phyloP scores from a whole-genome alignment of 768 basidiomycete genomes.

The Suillus tomentosus region DNA sequence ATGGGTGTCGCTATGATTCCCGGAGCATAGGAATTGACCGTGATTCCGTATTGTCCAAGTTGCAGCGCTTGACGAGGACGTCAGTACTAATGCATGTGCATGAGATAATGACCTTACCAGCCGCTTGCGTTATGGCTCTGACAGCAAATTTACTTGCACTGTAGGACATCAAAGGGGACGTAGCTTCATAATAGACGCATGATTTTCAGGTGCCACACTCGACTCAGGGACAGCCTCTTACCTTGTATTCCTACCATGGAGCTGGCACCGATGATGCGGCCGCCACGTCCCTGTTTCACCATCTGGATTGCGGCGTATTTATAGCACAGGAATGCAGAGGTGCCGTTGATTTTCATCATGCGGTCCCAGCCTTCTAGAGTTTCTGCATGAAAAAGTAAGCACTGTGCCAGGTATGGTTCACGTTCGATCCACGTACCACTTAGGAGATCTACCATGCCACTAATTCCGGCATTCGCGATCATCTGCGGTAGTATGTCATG shows the following conservation, averaged over 20 bases:
- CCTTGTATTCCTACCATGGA: slow-evolving; percentile 37
- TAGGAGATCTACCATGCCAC: slow-evolving; percentile 11
- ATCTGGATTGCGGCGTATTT: slow-evolving; percentile 41
- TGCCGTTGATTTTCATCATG: slow-evolving; percentile 32
- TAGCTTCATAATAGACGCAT: neutral
- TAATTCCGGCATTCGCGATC: slow-evolving; percentile 31
- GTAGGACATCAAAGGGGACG: slow-evolving; percentile 9
- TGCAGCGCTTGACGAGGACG: slow-evolving; percentile 22
- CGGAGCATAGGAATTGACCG: slow-evolving; percentile 41
- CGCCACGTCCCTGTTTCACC: slow-evolving; percentile 41
- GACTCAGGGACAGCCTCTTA: neutral
- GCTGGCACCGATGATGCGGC: slow-evolving; percentile 39
- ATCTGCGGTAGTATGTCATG: slow-evolving; percentile 17
- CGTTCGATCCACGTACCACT: neutral
- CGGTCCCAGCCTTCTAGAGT: slow-evolving; percentile 29
- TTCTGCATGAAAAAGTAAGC: slow-evolving; percentile 1
- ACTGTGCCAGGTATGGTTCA: neutral
- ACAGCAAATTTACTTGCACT: slow-evolving; percentile 37
- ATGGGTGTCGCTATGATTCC: slow-evolving; percentile 32
- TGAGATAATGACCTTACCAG: slow-evolving; percentile 27
- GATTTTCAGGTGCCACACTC: neutral
- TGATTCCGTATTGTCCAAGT: slow-evolving; percentile 34
- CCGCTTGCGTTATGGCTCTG: slow-evolving; percentile 39
- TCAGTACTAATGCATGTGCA: neutral
- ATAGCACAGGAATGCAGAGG: slow-evolving; percentile 41